Evolutionary conservation across 306 rosid genomes (phyloP).

Genomic region (Dryas octopetala): DNA sequence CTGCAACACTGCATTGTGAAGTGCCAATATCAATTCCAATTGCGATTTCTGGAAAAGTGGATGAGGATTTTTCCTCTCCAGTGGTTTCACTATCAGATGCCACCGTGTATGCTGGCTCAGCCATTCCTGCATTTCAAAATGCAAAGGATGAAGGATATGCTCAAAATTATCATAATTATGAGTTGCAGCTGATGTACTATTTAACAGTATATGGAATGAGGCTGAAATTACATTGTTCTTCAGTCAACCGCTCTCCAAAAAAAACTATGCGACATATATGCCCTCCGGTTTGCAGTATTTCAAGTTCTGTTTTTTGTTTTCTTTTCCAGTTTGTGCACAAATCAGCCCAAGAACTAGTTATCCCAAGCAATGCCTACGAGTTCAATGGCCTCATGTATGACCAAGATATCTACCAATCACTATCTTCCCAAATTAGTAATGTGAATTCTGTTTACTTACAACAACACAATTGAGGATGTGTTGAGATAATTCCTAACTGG

Average conservation of each 20-base stretch:
- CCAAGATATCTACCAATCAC: not conserved
- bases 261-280: not conserved
- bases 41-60: constrained; percentile 62
- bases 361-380: not conserved
- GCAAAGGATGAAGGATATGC: not conserved
- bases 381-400: not conserved
- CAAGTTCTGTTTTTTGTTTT: not conserved
- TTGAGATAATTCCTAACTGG: not conserved
- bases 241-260: not conserved
- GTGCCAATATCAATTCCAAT: constrained; percentile 89
- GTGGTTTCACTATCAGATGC: constrained; percentile 79
- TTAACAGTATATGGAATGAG: not conserved
- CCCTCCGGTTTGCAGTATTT: not conserved
- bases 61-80: constrained; percentile 58
- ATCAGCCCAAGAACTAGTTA: not conserved
- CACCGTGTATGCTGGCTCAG: constrained; percentile 73
- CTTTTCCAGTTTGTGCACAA: not conserved
- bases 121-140: constrained; percentile 59
- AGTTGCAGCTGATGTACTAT: not conserved
- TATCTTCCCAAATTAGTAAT: not conserved
- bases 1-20: constrained; percentile 80
- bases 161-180: not conserved
- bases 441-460: not conserved
- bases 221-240: not conserved
- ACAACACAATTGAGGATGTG: not conserved